Percentiles rank a stretch among this genome's conserved stretches.
Evolutionary conservation across 164 flowering plant genomes (phyloP).

Genomic region (Magnolia changhungtana): DNA sequence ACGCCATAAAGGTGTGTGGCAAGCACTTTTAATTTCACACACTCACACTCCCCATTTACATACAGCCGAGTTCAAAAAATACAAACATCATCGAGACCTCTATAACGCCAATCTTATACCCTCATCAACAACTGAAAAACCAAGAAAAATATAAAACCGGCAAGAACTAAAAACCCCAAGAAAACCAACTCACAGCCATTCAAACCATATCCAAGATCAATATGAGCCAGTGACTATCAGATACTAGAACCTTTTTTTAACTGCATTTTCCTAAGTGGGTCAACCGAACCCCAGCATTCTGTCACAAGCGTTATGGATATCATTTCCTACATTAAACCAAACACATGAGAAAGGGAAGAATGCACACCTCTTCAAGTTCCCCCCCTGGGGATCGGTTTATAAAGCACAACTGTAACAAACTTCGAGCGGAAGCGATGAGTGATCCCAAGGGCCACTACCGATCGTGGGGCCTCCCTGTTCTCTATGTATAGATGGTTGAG

Average conservation of each 20-base stretch:
- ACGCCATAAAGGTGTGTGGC: too few relatives aligned
- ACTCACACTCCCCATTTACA: too few relatives aligned
- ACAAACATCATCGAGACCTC: background rate
- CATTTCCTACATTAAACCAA: background rate
- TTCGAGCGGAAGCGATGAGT: slow-evolving; percentile 81
- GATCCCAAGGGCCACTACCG: slow-evolving; percentile 88
- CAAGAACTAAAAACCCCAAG: too few relatives aligned
- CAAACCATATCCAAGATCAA: background rate
- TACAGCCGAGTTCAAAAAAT: background rate
- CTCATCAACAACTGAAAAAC: background rate
- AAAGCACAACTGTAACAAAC: slow-evolving; percentile 77
- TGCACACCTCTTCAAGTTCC: slow-evolving; percentile 16
- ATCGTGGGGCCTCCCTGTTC: slow-evolving; percentile 61
- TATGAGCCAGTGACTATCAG: background rate
- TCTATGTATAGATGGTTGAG: slow-evolving; percentile 94
- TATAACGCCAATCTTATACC: background rate
- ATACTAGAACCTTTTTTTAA: background rate
- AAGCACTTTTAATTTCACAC: too few relatives aligned
- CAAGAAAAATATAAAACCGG: too few relatives aligned
- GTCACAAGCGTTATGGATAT: background rate
- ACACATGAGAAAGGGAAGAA: background rate
- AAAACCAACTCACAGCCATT: background rate
- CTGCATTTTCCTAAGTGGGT: background rate
- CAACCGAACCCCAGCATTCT: background rate
- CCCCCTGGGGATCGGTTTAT: slow-evolving; percentile 82